phyloP scores from a whole-genome alignment of 2,329 filamentous ascomycete species.

The Penicillium digitatum region DNA sequence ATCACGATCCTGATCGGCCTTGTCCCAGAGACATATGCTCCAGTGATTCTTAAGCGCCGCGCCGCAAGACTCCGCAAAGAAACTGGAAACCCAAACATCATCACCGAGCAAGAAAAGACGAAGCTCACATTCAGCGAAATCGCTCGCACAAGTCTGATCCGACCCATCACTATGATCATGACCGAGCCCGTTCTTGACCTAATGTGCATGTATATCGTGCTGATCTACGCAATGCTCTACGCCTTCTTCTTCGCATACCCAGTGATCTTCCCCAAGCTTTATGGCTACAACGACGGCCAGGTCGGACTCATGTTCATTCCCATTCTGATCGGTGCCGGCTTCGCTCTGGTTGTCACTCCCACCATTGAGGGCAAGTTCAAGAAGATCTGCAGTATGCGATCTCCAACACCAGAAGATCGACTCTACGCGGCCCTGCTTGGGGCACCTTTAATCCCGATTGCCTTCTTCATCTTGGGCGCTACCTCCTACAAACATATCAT shows the following conservation, averaged over 20 bases:
- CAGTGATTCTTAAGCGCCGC: slow-evolving; percentile 33
- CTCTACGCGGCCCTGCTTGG: slow-evolving; percentile 70
- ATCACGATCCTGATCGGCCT: slow-evolving; percentile 24
- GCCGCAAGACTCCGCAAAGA: slow-evolving; percentile 32
- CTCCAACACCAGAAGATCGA: slow-evolving; percentile 68
- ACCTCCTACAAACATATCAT: slow-evolving; percentile 56
- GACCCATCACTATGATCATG: slow-evolving; percentile 75
- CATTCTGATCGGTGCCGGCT: slow-evolving; percentile 32
- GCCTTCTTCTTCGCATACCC: slow-evolving; percentile 50
- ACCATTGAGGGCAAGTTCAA: slow-evolving; percentile 72
- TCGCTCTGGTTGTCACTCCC: slow-evolving; percentile 32
- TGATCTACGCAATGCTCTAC: slow-evolving; percentile 47
- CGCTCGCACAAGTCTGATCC: slow-evolving; percentile 66
- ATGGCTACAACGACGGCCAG: slow-evolving; percentile 43
- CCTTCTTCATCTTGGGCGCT: slow-evolving; percentile 61
- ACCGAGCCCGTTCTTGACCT: slow-evolving; percentile 42
- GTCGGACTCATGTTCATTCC: slow-evolving; percentile 44
- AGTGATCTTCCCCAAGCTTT: slow-evolving; percentile 69
- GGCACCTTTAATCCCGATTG: slow-evolving; percentile 64
- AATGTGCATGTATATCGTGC: slow-evolving; percentile 72
- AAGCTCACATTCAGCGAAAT: slow-evolving; percentile 28
- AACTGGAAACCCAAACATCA: slow-evolving; percentile 32
- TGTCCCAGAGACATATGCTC: slow-evolving; percentile 37
- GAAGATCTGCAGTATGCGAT: slow-evolving; percentile 54
- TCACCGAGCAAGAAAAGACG: slow-evolving; percentile 31